Evolutionary conservation across 306 rosid genomes (phyloP).

Genomic region (Ochetophila trinervis): DNA sequence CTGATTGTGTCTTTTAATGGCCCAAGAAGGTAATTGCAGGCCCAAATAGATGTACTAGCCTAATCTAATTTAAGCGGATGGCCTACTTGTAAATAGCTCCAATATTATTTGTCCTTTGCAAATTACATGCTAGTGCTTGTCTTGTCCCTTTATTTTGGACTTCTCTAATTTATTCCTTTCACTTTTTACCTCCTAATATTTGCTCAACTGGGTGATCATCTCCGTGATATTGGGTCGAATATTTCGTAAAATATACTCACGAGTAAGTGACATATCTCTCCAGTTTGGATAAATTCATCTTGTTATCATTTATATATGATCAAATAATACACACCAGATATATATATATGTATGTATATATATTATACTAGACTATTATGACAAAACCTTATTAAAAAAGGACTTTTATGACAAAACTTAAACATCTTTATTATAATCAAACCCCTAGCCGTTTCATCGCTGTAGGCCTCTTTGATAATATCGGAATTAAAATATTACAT

Average conservation of each 20-base stretch:
- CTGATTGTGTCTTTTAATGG: no score
- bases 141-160: not conserved
- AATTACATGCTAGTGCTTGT: no score
- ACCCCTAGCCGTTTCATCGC: conserved; percentile 15
- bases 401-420: not conserved
- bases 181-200: not conserved
- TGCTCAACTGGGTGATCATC: not conserved
- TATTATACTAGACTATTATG: not conserved
- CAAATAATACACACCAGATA: not conserved
- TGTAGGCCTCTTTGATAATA: conserved; percentile 26
- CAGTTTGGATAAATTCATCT: not conserved
- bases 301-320: not conserved
- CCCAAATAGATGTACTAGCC: no score
- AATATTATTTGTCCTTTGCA: no score
- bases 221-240: not conserved
- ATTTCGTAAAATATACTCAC: not conserved
- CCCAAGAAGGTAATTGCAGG: no score
- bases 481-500: conserved; percentile 19
- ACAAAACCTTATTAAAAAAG: not conserved
- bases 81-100: no score
- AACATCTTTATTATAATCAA: not conserved
- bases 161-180: not conserved
- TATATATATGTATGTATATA: not conserved
- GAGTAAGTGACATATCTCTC: not conserved
- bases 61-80: no score